These are phyloP conservation scores for Cytospora mali DNA, from an alignment of 2,329 filamentous ascomycete genomes.

Conservation along the genomic window DNA sequence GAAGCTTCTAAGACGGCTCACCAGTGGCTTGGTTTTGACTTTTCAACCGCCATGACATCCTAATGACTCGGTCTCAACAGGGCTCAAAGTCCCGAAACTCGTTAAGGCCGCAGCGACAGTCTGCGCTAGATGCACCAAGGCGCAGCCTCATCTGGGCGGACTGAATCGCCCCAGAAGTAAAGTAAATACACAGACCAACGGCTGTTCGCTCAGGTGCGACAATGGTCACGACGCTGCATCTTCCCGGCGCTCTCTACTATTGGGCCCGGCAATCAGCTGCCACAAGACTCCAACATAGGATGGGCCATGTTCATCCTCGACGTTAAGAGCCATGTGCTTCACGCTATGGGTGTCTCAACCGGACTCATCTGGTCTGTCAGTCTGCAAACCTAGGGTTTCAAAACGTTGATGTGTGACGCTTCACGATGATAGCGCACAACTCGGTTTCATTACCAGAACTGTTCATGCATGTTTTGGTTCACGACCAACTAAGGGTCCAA, in stretches of 20 bases:
- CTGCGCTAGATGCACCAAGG: slow-evolving; percentile 2
- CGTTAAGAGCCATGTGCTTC: slow-evolving; percentile 13
- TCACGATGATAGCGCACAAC: slow-evolving; percentile 24
- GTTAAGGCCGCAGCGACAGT: slow-evolving; percentile 8
- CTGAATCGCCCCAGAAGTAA: not conserved
- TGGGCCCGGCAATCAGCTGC: not conserved
- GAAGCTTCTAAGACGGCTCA: slow-evolving; percentile 19
- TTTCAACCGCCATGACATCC: slow-evolving; percentile 20
- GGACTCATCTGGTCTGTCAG: slow-evolving; percentile 21
- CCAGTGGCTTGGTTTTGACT: slow-evolving; percentile 2
- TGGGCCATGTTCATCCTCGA: not conserved
- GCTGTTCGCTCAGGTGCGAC: not conserved
- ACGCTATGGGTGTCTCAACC: too few species aligned
- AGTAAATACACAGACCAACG: not conserved
- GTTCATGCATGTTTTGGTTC: not conserved
- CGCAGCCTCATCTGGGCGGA: not conserved
- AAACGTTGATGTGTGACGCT: slow-evolving; percentile 23
- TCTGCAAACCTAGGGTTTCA: slow-evolving; percentile 22
- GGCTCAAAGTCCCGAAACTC: not conserved
- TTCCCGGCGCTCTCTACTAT: not conserved
- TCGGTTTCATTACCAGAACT: slow-evolving; percentile 20
- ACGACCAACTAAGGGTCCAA: slow-evolving; percentile 12
- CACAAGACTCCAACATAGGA: not conserved
- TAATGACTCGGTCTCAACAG: slow-evolving; percentile 10
- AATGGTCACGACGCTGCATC: not conserved